These are phyloP conservation scores for Geotrichum candidum DNA, from an alignment of 1,139 yeast genomes.

Conservation along the genomic window DNA sequence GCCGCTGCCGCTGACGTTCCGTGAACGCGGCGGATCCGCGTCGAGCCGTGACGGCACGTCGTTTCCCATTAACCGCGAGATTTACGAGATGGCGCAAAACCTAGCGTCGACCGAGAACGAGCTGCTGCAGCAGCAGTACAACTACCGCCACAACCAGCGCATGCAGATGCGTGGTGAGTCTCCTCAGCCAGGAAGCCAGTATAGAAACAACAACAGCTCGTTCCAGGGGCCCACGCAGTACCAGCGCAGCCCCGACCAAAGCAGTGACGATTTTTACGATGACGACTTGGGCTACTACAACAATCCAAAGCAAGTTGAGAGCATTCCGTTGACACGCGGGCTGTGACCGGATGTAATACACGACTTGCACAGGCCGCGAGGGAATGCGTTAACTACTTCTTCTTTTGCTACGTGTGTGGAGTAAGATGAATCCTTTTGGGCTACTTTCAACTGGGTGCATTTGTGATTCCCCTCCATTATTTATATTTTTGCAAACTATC, in stretches of 20 bases:
- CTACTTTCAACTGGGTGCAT: too few species aligned
- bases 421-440: too few species aligned
- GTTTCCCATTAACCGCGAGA: slow-evolving; percentile 11
- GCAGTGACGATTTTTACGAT: neutral
- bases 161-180: neutral
- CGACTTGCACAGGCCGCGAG: neutral
- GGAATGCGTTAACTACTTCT: neutral
- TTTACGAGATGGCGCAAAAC: slow-evolving; percentile 4
- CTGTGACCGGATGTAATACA: neutral
- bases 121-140: slow-evolving; percentile 4
- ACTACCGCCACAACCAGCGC: slow-evolving; percentile 8
- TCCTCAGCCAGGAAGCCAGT: neutral
- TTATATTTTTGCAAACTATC: too few species aligned
- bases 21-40: neutral
- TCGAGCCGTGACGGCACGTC: slow-evolving; percentile 12
- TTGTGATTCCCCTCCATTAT: too few species aligned
- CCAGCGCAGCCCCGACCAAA: slow-evolving; percentile 2
- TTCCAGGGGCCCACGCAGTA: neutral
- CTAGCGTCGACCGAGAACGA: slow-evolving; percentile 5
- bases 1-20: slow-evolving; percentile 54
- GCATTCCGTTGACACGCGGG: slow-evolving; percentile 4
- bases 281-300: slow-evolving; percentile 6
- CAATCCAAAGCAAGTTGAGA: slow-evolving; percentile 5
- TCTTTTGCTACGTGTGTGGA: too few species aligned
- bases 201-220: neutral